Base-by-base conservation (phyloP, 495 filamentous ascomycete species). In the Thermothielavioides terrestris region DNA sequence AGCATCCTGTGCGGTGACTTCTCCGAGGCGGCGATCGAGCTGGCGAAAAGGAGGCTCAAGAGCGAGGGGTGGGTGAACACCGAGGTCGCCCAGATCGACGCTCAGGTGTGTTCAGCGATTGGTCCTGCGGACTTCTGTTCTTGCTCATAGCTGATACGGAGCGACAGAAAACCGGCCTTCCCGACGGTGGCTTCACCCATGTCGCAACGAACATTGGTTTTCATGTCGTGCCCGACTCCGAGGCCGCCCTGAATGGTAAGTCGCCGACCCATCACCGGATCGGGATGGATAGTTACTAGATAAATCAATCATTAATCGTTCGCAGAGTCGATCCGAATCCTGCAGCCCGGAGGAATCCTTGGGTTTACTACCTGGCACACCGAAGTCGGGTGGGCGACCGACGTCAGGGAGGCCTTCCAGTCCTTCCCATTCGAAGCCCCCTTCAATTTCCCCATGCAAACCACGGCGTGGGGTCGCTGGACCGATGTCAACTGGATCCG, bases 161-260 rank as follows among this genome's bases (percentile, higher is more conserved):
- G 21, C 1, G 21, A 21, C 46, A 73, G 68, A 50, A 66, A 25
- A 67, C 57, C 12, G 59, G 47, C 0, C 58, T 73, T 7, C 34
- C 52, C 2, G 47, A 58, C 2, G 42, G 47, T 12, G 53, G 50
- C 5, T 73, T 72, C 53, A 66, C 62, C 7, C 68, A 73, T 48
- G 57, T 71, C 3, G 66, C 65, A 1, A 52, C 67, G n/a, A 69
- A 68, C 41, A 66, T 74, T 41, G 70, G 59, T 3, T 66, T 71
- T 41, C 70, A 74, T 39, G 52, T 72, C 11, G 59, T 72, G 30
- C 67, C 69, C 1, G 59, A 71, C 23, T 68, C 69, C 8, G 60
- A 65, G 23, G 60, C 58, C 1, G 70, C 67, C 1, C 43, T 70
- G 3, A 55, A 61, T 49, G 68, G 70, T 73, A 57, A 43, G 58